phyloP scores from a whole-genome alignment of 2,329 filamentous ascomycete species.

The Aschersonia sp. region DNA sequence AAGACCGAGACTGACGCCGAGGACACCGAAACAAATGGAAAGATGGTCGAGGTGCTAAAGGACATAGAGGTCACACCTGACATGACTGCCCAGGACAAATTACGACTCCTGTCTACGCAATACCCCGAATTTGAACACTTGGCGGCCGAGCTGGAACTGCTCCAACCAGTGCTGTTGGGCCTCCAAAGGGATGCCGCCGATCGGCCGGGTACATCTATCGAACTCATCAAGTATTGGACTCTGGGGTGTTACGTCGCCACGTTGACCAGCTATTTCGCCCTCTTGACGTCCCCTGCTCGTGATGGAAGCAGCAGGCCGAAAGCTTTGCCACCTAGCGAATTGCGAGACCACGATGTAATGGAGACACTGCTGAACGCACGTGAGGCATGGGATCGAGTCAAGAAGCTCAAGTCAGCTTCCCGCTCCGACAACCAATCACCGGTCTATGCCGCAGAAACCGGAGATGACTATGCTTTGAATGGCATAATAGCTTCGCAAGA shows the following conservation, averaged over 20 bases:
- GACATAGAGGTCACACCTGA: conserved; percentile 68
- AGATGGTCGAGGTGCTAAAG: conserved; percentile 67
- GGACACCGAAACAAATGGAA: conserved; percentile 37
- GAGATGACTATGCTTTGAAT: conserved; percentile 8
- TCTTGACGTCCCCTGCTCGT: conserved; percentile 68
- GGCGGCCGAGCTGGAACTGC: conserved; percentile 60
- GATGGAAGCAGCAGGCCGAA: conserved; percentile 37
- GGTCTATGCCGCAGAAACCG: conserved; percentile 11
- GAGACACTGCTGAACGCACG: conserved; percentile 66
- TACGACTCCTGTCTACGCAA: conserved; percentile 59
- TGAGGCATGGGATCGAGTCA: conserved; percentile 63
- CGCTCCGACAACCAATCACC: conserved; percentile 11
- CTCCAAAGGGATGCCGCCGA: conserved; percentile 43
- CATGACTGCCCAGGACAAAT: conserved; percentile 60
- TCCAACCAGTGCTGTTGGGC: conserved; percentile 50
- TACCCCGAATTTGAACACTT: conserved; percentile 90
- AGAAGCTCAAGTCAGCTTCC: conserved; percentile 41
- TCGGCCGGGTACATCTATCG: conserved; percentile 35
- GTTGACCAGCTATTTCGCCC: conserved; percentile 85
- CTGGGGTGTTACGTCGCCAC: conserved; percentile 76
- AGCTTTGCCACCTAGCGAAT: conserved; percentile 58
- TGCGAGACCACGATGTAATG: conserved; percentile 89
- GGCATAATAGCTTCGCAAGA: conserved; percentile 6
- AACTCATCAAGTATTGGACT: conserved; percentile 61
- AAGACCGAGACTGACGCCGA: conserved; percentile 34